These are phyloP conservation scores for Fusarium sterilihyphosum DNA, from an alignment of 2,329 filamentous ascomycete genomes.

Conservation along the genomic window DNA sequence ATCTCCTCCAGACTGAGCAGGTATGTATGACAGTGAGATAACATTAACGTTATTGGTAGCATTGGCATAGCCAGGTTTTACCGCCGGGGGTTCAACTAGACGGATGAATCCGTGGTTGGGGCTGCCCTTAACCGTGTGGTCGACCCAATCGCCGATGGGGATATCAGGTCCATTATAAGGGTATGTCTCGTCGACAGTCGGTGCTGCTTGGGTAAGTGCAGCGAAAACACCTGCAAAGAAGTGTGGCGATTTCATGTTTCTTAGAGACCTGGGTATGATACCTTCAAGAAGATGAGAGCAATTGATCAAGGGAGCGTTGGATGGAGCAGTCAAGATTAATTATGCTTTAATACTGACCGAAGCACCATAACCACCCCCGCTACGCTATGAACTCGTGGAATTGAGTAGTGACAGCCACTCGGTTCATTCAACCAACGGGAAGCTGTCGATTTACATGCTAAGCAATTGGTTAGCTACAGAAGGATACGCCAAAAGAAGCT, in stretches of 20 bases:
- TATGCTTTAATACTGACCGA: neutral
- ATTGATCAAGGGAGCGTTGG: neutral
- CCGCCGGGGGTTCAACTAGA: neutral
- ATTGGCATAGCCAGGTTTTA: neutral
- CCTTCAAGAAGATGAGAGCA: fast-evolving
- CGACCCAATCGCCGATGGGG: neutral
- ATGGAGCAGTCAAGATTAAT: neutral
- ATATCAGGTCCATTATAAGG: neutral
- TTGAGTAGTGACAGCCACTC: neutral
- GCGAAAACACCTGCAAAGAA: neutral
- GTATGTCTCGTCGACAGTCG: neutral
- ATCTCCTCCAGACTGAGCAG: fast-evolving
- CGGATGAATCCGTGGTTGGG: neutral
- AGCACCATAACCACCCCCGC: neutral
- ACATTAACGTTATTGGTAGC: constrained; percentile 1
- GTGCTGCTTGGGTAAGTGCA: neutral
- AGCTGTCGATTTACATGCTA: fast-evolving
- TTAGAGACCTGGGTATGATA: fast-evolving
- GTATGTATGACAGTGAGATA: neutral
- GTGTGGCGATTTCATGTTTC: fast-evolving
- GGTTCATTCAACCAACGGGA: neutral
- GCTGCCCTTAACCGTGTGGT: neutral
- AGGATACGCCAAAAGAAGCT: neutral
- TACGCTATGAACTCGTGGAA: neutral
- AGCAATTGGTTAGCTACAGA: neutral